These are phyloP conservation scores for sorghum (Sorghum bicolor) DNA, from an alignment of 176 grass and related monocot species.

Conservation along the genomic window Sorghum_bicolor_NCBIv3 NC_012878.2:47704501-47705000, in stretches of 20 bases:
- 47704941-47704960: not conserved
- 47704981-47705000: conserved; percentile 28
- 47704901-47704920: conserved; percentile 96
- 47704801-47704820: conserved; percentile 69
- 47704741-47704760: conserved; percentile 63
- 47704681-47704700: conserved; percentile 73
- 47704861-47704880: conserved; percentile 97
- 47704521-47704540: conserved; percentile 36
- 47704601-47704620: not conserved
- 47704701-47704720: conserved; percentile 76
- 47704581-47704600: not conserved
- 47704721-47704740: conserved; percentile 75
- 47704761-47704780: conserved; percentile 66
- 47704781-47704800: conserved; percentile 71
- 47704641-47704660: conserved; percentile 28
- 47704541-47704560: not conserved
- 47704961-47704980: conserved; percentile 20
- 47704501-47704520: not conserved
- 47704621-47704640: not conserved
- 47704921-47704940: not conserved
- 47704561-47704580: not conserved
- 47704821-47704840: conserved; percentile 89
- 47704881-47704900: conserved; percentile 92
- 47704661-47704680: conserved; percentile 45
- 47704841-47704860: conserved; percentile 94